Evolutionary conservation across 2,329 filamentous ascomycete genomes (phyloP).

Genomic region (Neobulgaria alba): DNA sequence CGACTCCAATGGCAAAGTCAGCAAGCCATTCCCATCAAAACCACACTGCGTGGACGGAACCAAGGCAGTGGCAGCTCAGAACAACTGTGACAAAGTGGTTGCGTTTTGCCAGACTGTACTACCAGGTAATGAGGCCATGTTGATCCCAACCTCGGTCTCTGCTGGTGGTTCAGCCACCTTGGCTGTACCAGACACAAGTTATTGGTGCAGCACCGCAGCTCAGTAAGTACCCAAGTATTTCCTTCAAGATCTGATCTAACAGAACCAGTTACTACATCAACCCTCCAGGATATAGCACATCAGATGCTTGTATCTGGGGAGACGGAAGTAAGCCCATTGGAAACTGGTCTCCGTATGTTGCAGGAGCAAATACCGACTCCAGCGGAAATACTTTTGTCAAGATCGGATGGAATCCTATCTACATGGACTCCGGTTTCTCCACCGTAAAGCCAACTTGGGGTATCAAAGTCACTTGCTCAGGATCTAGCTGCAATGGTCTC

Average conservation of each 20-base stretch:
- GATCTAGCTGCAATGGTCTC: slow-evolving; percentile 59
- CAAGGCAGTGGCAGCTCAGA: slow-evolving; percentile 55
- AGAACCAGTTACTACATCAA: slow-evolving; percentile 64
- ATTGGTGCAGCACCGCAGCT: slow-evolving; percentile 65
- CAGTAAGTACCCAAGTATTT: slow-evolving; percentile 47
- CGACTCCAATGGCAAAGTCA: slow-evolving; percentile 53
- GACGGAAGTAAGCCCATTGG: slow-evolving; percentile 51
- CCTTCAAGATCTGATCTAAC: slow-evolving; percentile 16
- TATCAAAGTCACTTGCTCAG: slow-evolving; percentile 60
- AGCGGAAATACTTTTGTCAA: slow-evolving; percentile 64
- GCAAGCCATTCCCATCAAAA: slow-evolving; percentile 59
- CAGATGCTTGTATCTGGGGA: slow-evolving; percentile 65
- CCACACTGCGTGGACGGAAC: slow-evolving; percentile 64
- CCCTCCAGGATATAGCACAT: slow-evolving; percentile 52
- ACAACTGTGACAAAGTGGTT: slow-evolving; percentile 53
- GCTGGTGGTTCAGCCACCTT: slow-evolving; percentile 41
- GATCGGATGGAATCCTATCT: slow-evolving; percentile 72
- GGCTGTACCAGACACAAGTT: slow-evolving; percentile 60
- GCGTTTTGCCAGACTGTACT: slow-evolving; percentile 74
- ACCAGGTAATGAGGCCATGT: slow-evolving; percentile 73
- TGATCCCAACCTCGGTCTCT: slow-evolving; percentile 64
- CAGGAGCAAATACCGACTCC: slow-evolving; percentile 61
- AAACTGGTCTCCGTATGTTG: slow-evolving; percentile 72
- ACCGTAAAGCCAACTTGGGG: slow-evolving; percentile 55
- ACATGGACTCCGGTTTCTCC: slow-evolving; percentile 44